Evolutionary conservation across 257 asterid species (phyloP).

Genomic region (Jaltomata sinuosa): DNA sequence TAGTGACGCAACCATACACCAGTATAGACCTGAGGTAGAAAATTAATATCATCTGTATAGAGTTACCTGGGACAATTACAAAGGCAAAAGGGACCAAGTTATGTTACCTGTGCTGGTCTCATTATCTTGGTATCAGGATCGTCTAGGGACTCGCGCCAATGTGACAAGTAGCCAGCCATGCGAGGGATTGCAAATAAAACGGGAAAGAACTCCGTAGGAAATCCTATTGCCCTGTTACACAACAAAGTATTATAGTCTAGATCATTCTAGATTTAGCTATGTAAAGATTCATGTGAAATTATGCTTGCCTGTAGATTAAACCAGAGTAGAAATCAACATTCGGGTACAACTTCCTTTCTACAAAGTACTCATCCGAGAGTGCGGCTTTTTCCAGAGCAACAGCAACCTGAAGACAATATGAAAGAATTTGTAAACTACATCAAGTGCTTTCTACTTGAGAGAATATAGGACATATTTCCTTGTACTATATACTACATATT

Average conservation of each 20-base stretch:
- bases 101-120: slow-evolving; percentile 88
- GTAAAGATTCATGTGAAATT: not conserved
- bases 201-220: slow-evolving; percentile 92
- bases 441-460: not conserved
- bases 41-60: not conserved
- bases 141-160: slow-evolving; percentile 94
- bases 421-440: not conserved
- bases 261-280: not conserved
- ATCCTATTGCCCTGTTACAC: slow-evolving; percentile 80
- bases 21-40: slow-evolving; percentile 65
- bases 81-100: not conserved
- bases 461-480: not conserved
- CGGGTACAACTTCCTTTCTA: slow-evolving; percentile 91
- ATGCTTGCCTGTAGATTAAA: slow-evolving; percentile 64
- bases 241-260: not conserved
- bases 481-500: not conserved
- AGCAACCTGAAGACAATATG: slow-evolving; percentile 60
- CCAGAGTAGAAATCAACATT: slow-evolving; percentile 99
- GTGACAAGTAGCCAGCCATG: slow-evolving; percentile 96
- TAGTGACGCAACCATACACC: slow-evolving; percentile 86
- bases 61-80: not conserved
- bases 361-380: slow-evolving; percentile 82
- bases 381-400: slow-evolving; percentile 95
- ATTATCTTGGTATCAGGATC: slow-evolving; percentile 91
- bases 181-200: slow-evolving; percentile 92